A percentile compares a stretch with the other conserved stretches of the same genome.
Conservation (phyloP, 495 filamentous ascomycete genomes). For the Physcia stellaris region DNA sequence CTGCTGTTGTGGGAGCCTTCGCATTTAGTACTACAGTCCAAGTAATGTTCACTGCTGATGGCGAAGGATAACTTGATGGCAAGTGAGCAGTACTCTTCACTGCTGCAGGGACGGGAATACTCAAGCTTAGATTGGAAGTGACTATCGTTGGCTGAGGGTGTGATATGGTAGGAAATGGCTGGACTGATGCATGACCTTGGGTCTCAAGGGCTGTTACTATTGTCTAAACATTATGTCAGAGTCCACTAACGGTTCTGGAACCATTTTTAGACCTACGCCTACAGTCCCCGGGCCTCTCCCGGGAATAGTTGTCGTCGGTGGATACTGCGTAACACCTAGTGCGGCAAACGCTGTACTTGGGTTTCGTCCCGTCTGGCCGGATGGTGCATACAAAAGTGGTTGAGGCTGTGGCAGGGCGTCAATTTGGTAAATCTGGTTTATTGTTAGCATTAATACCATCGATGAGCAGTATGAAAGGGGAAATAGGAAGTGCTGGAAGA, state of each 20-base stretch:
- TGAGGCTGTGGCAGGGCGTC: no score
- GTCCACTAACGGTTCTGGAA: not conserved
- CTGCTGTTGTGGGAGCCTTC: no score
- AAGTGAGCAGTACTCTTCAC: not conserved
- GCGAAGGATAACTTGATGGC: no score
- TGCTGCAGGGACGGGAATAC: not conserved
- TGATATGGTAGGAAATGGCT: constrained; percentile 21
- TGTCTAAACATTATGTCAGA: constrained; percentile 16
- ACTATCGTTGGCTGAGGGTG: constrained; percentile 6
- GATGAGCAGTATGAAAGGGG: no score
- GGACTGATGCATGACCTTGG: constrained; percentile 26
- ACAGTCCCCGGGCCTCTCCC: not conserved
- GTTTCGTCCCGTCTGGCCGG: no score
- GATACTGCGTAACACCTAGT: constrained; percentile 2
- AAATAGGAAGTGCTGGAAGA: no score
- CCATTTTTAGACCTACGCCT: constrained; percentile 5
- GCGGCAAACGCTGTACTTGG: no score
- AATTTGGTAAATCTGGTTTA: no score
- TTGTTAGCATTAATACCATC: no score
- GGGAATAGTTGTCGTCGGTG: constrained; percentile 1
- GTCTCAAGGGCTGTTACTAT: constrained; percentile 28
- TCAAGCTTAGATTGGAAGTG: not conserved
- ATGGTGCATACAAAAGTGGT: no score
- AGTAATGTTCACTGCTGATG: no score
- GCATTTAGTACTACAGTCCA: no score